Percentiles rank a stretch among this genome's conserved stretches.
phyloP scores from a whole-genome alignment of 2,329 filamentous ascomycete genomes.

The Davidsoniella virescens region DNA sequence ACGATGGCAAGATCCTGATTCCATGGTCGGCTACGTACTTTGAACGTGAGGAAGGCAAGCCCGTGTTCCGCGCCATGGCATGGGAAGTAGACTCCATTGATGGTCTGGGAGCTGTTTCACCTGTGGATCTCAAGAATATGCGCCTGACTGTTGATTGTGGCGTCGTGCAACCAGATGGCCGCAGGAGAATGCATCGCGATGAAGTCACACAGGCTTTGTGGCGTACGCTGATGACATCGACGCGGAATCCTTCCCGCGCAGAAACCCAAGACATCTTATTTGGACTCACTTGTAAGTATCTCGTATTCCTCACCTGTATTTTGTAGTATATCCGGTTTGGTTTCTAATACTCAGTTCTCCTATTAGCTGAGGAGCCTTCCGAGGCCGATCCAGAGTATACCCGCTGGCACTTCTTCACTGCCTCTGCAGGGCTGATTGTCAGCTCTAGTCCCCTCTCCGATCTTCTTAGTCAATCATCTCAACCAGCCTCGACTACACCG shows the following conservation, averaged over 20 bases:
- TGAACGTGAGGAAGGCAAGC: conserved; percentile 3
- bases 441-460: conserved; percentile 5
- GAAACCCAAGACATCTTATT: conserved; percentile 11
- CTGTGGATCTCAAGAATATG: conserved; percentile 1
- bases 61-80: conserved; percentile 10
- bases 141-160: not conserved
- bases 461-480: conserved; percentile 1
- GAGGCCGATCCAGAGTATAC: conserved; percentile 8
- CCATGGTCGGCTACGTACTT: conserved; percentile 12
- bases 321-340: not conserved
- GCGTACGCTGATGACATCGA: conserved; percentile 7
- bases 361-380: not conserved
- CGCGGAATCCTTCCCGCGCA: not conserved
- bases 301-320: not conserved
- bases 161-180: conserved; percentile 2
- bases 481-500: conserved; percentile 4
- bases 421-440: conserved; percentile 4
- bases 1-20: conserved; percentile 7
- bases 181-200: not conserved
- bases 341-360: not conserved
- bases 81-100: conserved; percentile 11
- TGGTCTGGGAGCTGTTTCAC: conserved; percentile 11
- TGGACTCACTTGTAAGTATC: conserved; percentile 6
- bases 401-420: conserved; percentile 7
- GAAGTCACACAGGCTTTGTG: conserved; percentile 8